phyloP scores from a whole-genome alignment of 148 eudicot genomes.

The Cornus suecica region DNA sequence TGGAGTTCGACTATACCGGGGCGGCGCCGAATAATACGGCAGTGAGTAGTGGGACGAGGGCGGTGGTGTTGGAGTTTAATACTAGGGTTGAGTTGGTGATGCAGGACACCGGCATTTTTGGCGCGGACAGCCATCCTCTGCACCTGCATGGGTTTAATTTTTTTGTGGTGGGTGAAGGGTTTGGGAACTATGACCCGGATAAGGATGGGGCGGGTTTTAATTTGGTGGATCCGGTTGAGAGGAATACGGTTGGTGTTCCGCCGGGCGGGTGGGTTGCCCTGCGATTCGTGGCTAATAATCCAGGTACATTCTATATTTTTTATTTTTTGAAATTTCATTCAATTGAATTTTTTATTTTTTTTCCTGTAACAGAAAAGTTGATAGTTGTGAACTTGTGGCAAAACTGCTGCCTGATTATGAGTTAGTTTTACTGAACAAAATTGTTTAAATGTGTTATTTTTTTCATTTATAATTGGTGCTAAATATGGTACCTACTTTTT shows the following conservation, averaged over 20 bases:
- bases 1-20: slow-evolving; percentile 14
- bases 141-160: slow-evolving; percentile 5
- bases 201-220: not conserved
- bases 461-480: not conserved
- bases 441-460: too few species aligned
- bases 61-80: slow-evolving; percentile 10
- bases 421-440: too few species aligned
- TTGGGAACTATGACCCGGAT: slow-evolving; percentile 1
- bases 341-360: too few species aligned
- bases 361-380: too few species aligned
- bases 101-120: slow-evolving; percentile 13
- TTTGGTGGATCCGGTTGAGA: slow-evolving; percentile 12
- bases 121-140: slow-evolving; percentile 12
- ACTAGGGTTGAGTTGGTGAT: slow-evolving; percentile 15
- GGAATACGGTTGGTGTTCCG: slow-evolving; percentile 7
- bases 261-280: slow-evolving; percentile 14
- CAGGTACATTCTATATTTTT: slow-evolving; percentile 12
- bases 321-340: too few species aligned
- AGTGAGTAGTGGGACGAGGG: slow-evolving; percentile 11
- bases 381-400: too few species aligned
- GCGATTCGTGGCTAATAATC: slow-evolving; percentile 12
- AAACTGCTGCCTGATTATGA: too few species aligned
- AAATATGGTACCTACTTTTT: not conserved
- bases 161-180: slow-evolving; percentile 12
- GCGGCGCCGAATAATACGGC: slow-evolving; percentile 2